A percentile compares a stretch with the other conserved stretches of the same genome.
phyloP scores from a whole-genome alignment of 352 stramenopile species.

The Phytophthora palmivora region DNA sequence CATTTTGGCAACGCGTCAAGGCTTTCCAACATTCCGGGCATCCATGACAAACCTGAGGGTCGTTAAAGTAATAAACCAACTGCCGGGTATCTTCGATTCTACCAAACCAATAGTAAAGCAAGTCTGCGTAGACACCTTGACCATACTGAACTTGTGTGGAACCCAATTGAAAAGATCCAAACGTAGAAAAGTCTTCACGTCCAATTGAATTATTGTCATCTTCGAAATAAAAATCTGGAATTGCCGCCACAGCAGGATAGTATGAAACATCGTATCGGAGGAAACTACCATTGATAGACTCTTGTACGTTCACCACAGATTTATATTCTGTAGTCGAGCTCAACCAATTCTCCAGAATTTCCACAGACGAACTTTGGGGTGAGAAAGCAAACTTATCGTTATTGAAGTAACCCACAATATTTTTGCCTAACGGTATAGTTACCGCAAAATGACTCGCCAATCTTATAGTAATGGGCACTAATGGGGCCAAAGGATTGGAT shows the following conservation, averaged over 20 bases:
- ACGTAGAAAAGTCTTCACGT: neutral
- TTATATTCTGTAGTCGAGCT: neutral
- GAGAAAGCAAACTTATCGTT: constrained; percentile 5
- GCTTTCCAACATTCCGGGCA: constrained; percentile 30
- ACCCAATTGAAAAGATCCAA: constrained; percentile 19
- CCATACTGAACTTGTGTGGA: constrained; percentile 24
- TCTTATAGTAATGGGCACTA: constrained; percentile 16
- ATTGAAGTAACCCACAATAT: neutral
- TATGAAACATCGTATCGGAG: constrained; percentile 15
- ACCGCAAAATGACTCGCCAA: constrained; percentile 13
- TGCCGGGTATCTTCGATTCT: neutral
- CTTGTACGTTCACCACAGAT: constrained; percentile 9
- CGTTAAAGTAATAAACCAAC: constrained; percentile 14
- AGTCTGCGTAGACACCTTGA: constrained; percentile 2
- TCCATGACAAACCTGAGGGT: constrained; percentile 11
- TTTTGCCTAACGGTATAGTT: neutral
- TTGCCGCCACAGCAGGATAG: constrained; percentile 4
- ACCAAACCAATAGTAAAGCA: constrained; percentile 26
- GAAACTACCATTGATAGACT: neutral
- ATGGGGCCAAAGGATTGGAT: constrained; percentile 4
- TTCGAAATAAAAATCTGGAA: constrained; percentile 19
- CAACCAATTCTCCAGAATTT: constrained; percentile 12
- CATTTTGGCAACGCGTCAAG: constrained; percentile 21
- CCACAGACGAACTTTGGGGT: neutral
- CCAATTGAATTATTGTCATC: neutral